Evolutionary conservation across 176 grass and related monocot genomes (phyloP).

Genomic region (Ensete ventricosum): DNA sequence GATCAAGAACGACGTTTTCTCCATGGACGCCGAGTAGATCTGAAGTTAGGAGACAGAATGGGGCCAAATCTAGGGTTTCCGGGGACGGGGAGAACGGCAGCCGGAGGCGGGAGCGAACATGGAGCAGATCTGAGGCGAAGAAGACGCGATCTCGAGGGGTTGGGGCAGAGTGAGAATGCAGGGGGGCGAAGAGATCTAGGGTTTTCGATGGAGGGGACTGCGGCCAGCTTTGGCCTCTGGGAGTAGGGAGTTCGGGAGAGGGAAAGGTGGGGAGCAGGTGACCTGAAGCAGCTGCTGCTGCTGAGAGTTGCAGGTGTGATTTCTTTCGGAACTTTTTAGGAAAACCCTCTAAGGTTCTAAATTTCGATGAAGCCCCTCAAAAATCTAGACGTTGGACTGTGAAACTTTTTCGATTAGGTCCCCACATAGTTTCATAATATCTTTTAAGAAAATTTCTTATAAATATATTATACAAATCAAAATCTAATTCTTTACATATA

Average conservation of each 20-base stretch:
- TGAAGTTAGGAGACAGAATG: neutral
- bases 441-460: too few species aligned
- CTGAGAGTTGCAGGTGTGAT: neutral
- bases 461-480: too few species aligned
- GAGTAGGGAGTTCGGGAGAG: neutral
- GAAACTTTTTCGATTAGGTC: too few species aligned
- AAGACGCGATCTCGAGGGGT: neutral
- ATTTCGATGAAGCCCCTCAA: neutral
- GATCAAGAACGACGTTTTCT: conserved; percentile 11
- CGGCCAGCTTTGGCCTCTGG: neutral
- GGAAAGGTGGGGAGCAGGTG: neutral
- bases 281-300: neutral
- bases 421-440: too few species aligned
- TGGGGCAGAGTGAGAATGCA: neutral
- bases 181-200: conserved; percentile 3
- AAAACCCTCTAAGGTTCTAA: neutral
- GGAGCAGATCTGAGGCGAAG: neutral
- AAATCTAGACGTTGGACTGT: neutral
- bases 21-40: conserved; percentile 15
- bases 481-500: too few species aligned
- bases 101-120: neutral
- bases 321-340: neutral
- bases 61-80: conserved; percentile 1
- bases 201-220: neutral
- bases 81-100: neutral